Conservation (phyloP, 768 basidiomycete species). For the Podaxis pistillaris region DNA sequence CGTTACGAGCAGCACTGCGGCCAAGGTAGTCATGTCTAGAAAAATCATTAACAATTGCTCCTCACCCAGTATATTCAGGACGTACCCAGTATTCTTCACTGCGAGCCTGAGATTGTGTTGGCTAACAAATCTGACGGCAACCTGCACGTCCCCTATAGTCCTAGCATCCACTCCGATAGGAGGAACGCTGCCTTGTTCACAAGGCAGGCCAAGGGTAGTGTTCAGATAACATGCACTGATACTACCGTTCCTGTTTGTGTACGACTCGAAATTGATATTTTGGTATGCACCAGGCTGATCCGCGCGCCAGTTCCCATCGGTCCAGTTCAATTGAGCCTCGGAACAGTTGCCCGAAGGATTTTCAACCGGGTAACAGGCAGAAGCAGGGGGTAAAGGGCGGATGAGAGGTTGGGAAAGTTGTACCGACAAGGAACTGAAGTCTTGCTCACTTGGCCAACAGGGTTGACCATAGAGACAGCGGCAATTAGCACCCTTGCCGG, state of each 20-base stretch:
- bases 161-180: slow-evolving; percentile 39
- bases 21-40: not conserved
- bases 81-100: slow-evolving; percentile 27
- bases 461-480: slow-evolving; percentile 35
- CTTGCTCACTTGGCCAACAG: slow-evolving; percentile 40
- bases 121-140: slow-evolving; percentile 35
- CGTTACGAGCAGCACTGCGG: not conserved
- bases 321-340: not conserved
- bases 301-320: not conserved
- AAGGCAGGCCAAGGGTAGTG: slow-evolving; percentile 31
- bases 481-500: not conserved
- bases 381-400: not conserved
- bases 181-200: slow-evolving; percentile 43
- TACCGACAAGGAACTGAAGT: not conserved
- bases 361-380: not conserved
- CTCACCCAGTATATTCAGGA: not conserved
- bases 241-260: not conserved
- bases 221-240: not conserved
- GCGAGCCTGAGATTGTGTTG: slow-evolving; percentile 35
- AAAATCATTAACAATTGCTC: not conserved
- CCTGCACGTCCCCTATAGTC: slow-evolving; percentile 36
- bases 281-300: slow-evolving; percentile 11
- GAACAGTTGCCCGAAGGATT: not conserved
- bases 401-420: not conserved
- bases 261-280: not conserved